Conservation (phyloP, 768 basidiomycete genomes). For the Mycena alexandri region DNA sequence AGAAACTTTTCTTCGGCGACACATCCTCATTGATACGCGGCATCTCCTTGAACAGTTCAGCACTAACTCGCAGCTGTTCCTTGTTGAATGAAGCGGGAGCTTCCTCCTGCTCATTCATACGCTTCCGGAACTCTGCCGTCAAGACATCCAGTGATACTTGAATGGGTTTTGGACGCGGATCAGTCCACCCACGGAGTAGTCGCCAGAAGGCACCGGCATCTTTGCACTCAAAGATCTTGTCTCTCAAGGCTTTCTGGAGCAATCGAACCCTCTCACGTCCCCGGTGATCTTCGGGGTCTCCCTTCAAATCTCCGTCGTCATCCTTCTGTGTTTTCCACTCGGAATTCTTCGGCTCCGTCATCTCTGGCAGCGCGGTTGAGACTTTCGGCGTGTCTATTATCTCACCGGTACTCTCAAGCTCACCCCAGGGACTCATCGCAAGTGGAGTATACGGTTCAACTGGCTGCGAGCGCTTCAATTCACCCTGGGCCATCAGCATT, state of each 20-base stretch:
- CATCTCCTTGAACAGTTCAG: slow-evolving; percentile 11
- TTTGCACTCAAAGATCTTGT: not conserved
- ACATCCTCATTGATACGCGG: slow-evolving; percentile 8
- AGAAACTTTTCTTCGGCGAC: slow-evolving; percentile 17
- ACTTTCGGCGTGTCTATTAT: slow-evolving; percentile 5
- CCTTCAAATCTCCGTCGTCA: not conserved
- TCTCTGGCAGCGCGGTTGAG: slow-evolving; percentile 6
- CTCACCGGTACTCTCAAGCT: not conserved
- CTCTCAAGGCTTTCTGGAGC: not conserved
- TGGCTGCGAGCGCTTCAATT: not conserved
- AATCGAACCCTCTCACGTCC: slow-evolving; percentile 5
- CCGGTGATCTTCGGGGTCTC: slow-evolving; percentile 9
- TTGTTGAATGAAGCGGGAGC: slow-evolving; percentile 10
- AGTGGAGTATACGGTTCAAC: not conserved
- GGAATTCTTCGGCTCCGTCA: not conserved
- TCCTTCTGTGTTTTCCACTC: not conserved
- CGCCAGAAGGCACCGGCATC: slow-evolving; percentile 1
- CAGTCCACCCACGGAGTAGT: not conserved
- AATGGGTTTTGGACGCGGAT: not conserved
- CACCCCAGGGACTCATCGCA: not conserved
- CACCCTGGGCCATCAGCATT: not conserved
- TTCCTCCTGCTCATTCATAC: slow-evolving; percentile 4
- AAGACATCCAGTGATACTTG: not conserved
- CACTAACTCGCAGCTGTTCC: not conserved
- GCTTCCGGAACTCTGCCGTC: not conserved